Evolutionary conservation across 2,329 filamentous ascomycete genomes (phyloP).

Genomic region (Ascochyta clinopodiicola): DNA sequence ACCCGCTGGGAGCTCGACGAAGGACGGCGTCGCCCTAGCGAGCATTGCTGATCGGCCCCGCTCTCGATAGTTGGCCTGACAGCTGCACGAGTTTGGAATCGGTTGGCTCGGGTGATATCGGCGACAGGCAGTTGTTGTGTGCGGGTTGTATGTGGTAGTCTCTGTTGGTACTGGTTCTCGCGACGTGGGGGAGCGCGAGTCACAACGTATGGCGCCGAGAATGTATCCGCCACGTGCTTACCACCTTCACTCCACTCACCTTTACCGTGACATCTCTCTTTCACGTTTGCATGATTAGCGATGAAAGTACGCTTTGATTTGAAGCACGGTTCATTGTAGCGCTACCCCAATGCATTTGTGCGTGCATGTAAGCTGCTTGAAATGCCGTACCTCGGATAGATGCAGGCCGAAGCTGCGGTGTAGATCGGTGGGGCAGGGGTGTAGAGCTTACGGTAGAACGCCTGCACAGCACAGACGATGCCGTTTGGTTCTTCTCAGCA

Average conservation of each 20-base stretch:
- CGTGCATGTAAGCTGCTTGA: too few relatives aligned
- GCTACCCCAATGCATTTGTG: too few relatives aligned
- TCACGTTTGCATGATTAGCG: too few relatives aligned
- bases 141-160: neutral
- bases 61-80: neutral
- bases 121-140: neutral
- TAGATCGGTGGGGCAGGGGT: conserved; percentile 6
- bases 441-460: neutral
- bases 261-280: neutral
- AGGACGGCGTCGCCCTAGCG: neutral
- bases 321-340: too few relatives aligned
- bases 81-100: neutral
- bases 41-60: neutral
- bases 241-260: neutral
- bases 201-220: neutral
- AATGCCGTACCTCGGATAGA: neutral
- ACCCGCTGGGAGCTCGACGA: neutral
- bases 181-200: neutral
- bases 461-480: neutral
- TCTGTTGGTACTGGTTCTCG: neutral
- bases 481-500: neutral
- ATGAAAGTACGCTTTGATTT: too few relatives aligned
- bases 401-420: conserved; percentile 1
- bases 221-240: neutral
- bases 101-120: neutral